phyloP scores from a whole-genome alignment of 768 basidiomycete genomes.

The Pleurotus giganteus region DNA sequence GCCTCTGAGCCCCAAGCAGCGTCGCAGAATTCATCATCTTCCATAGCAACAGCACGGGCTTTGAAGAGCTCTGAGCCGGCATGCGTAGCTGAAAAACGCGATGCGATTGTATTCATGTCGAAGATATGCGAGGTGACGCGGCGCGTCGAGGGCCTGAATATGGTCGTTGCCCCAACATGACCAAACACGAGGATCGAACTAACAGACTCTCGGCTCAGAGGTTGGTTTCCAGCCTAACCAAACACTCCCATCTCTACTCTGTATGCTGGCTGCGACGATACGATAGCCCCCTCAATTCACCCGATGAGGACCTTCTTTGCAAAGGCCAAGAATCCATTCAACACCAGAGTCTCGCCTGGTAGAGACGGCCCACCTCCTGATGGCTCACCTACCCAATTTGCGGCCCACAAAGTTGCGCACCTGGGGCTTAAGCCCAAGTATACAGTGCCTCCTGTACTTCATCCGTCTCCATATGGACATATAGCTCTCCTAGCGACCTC shows the following conservation, averaged over 20 bases:
- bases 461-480: constrained; percentile 69
- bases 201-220: no score
- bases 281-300: neutral
- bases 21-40: constrained; percentile 65
- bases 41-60: constrained; percentile 45
- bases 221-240: no score
- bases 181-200: no score
- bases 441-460: constrained; percentile 66
- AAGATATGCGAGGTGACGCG: constrained; percentile 39
- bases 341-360: constrained; percentile 17
- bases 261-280: neutral
- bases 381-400: constrained; percentile 14
- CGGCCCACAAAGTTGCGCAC: constrained; percentile 15
- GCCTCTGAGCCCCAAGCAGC: constrained; percentile 80
- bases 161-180: neutral
- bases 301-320: constrained; percentile 44
- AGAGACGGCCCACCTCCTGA: constrained; percentile 7
- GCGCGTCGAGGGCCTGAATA: constrained; percentile 15
- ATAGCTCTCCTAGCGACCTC: constrained; percentile 60
- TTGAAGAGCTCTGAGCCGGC: constrained; percentile 46
- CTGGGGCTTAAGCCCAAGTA: constrained; percentile 59
- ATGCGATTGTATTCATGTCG: constrained; percentile 72
- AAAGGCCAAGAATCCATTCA: constrained; percentile 33
- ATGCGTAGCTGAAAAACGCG: constrained; percentile 61
- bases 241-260: no score